Evolutionary conservation across 352 stramenopile genomes (phyloP).

Genomic region (Globisporangium sylvaticum): DNA sequence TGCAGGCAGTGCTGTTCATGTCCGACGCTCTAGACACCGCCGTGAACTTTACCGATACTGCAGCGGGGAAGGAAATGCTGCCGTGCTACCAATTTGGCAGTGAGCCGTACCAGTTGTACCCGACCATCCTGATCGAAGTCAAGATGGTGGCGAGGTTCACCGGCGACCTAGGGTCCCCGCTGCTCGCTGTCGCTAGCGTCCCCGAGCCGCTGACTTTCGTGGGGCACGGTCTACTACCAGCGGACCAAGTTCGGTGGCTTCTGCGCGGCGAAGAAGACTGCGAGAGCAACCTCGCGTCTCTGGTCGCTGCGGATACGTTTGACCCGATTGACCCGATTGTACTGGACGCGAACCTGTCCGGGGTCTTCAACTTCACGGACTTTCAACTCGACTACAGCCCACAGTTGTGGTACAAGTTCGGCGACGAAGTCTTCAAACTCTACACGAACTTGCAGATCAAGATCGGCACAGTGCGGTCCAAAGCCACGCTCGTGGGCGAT

Average conservation of each 20-base stretch:
- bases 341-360: slow-evolving; percentile 27
- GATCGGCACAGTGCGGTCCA: slow-evolving; percentile 47
- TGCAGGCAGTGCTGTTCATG: slow-evolving; percentile 39
- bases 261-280: slow-evolving; percentile 44
- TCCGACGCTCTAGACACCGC: slow-evolving; percentile 13
- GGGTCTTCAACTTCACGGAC: slow-evolving; percentile 45
- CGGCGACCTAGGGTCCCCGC: slow-evolving; percentile 35
- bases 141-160: slow-evolving; percentile 53
- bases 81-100: slow-evolving; percentile 59
- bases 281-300: slow-evolving; percentile 39
- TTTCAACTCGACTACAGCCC: slow-evolving; percentile 48
- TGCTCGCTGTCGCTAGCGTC: slow-evolving; percentile 52
- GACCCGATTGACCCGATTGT: slow-evolving; percentile 32
- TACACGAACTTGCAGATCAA: slow-evolving; percentile 45
- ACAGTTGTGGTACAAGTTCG: slow-evolving; percentile 66
- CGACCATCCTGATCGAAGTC: slow-evolving; percentile 34
- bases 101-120: slow-evolving; percentile 60
- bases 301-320: slow-evolving; percentile 26
- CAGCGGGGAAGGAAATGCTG: slow-evolving; percentile 35
- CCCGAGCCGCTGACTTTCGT: slow-evolving; percentile 55
- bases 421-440: slow-evolving; percentile 46
- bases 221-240: slow-evolving; percentile 34
- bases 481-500: slow-evolving; percentile 28
- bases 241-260: slow-evolving; percentile 59
- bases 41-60: slow-evolving; percentile 35